Evolutionary conservation across 1,284 basidiomycete species (phyloP), one percentile per base, ranked within the genome.

Genomic region (Pseudozyma pruni): DNA sequence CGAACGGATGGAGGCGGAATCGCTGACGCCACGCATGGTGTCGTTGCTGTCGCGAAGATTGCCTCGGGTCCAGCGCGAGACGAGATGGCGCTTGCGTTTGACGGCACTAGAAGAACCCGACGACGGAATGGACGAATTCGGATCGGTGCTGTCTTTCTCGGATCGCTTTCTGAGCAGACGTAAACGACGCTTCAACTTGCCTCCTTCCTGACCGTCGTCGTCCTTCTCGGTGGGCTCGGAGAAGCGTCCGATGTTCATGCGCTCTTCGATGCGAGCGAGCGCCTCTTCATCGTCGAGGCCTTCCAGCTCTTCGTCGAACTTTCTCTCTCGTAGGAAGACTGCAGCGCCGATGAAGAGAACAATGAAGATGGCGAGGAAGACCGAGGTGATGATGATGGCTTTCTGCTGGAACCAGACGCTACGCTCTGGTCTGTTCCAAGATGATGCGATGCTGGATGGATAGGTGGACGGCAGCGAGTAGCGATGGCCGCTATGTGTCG

Each of bases 301-400:
- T 10, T 35, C 60, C 3, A 68, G 48, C 50, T 76, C 74, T 32
- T 75, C 59, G 20, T 72, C 69, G 4, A 69, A 60, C 32, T 75
- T 64, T n/a, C 72, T 64, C 39, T 81, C 79, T 35, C 76, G 66
- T 3, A 82, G 48, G 49, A 80, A 81, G 51, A 81, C 80, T 39
- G 78, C 69, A 23, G 75, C 59, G 22, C 79, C 76, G 40, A 82
- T 80, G 54, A 80, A 75, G 46, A 82, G 68, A 10, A 81, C 73
- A 52, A 82, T 81, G 42, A 82, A 76, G 52, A 82, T 80, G 58
- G 80, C 79, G 19, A 82, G 71, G 63, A 80, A 81, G 57, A 76
- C 67, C 7, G 78, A 79, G 22, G 64, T 72, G 53, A 81, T 76
- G 62, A 81, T 73, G 59, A 80, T 79, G 50, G 79, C 79, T 42